Conservation (phyloP, 768 basidiomycete genomes). For the Xerocomellus amylosporus region DNA sequence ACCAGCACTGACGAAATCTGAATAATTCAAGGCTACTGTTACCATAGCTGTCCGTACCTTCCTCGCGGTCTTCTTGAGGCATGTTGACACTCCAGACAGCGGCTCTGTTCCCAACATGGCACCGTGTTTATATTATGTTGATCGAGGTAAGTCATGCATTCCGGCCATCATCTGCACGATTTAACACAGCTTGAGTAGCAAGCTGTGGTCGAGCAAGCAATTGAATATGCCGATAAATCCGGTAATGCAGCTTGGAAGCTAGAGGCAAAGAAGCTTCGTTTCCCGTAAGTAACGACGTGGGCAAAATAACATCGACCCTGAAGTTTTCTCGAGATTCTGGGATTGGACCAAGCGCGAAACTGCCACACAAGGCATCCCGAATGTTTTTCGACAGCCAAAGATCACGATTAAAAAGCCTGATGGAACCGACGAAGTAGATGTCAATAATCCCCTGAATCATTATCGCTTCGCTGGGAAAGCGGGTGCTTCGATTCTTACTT, state of each 20-base stretch:
- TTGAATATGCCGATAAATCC: background rate
- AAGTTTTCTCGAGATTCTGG: conserved; percentile 13
- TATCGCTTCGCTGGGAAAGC: conserved; percentile 4
- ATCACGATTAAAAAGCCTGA: background rate
- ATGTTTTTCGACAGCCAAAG: background rate
- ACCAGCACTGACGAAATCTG: conserved; percentile 1
- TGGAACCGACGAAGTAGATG: background rate
- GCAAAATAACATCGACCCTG: background rate
- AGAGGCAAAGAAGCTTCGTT: conserved; percentile 13
- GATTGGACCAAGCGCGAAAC: conserved; percentile 13
- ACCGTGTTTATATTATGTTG: conserved; percentile 13
- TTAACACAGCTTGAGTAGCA: conserved; percentile 4
- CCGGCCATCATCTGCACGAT: background rate
- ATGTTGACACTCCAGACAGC: conserved; percentile 11
- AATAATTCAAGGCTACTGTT: conserved; percentile 16
- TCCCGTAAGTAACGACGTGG: conserved; percentile 10
- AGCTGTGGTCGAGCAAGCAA: conserved; percentile 14
- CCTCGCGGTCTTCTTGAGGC: background rate
- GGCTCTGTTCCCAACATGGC: conserved; percentile 22
- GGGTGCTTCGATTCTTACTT: background rate
- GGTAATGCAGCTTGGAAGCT: background rate
- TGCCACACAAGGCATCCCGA: conserved; percentile 1
- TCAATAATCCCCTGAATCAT: conserved; percentile 14
- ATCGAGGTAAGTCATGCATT: conserved; percentile 7
- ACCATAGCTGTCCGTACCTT: conserved; percentile 12